A percentile compares a stretch with the other conserved stretches of the same genome.
These are phyloP conservation scores for Fomitopsis schrenkii DNA, from an alignment of 1,284 basidiomycete species.

Conservation along the genomic window DNA sequence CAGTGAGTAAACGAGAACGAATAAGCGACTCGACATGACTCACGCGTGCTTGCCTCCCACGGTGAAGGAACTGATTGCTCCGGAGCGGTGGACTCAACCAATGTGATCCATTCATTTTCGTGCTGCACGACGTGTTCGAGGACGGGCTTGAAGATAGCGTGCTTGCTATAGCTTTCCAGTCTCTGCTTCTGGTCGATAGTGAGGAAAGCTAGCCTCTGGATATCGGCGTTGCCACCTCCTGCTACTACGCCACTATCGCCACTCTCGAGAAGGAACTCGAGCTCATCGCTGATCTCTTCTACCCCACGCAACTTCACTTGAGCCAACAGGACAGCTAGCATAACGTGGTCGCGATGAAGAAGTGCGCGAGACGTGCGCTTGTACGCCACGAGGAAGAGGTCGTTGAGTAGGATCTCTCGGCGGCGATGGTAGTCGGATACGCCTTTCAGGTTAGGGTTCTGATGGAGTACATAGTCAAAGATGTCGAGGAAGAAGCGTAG, in stretches of 20 bases:
- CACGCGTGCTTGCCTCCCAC: conserved; percentile 75
- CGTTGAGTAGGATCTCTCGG: conserved; percentile 82
- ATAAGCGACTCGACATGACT: conserved; percentile 26
- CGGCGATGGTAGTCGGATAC: conserved; percentile 75
- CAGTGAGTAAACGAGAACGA: neutral
- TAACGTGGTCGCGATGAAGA: conserved; percentile 88
- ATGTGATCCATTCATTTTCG: conserved; percentile 71
- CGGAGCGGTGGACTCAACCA: conserved; percentile 69
- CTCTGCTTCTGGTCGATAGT: conserved; percentile 67
- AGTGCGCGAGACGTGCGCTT: conserved; percentile 89
- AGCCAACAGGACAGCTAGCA: conserved; percentile 87
- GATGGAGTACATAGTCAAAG: conserved; percentile 91
- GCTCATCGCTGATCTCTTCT: conserved; percentile 79
- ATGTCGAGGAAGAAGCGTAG: conserved; percentile 98
- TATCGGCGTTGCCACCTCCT: conserved; percentile 30
- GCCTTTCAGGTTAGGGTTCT: conserved; percentile 85
- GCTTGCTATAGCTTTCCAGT: conserved; percentile 64
- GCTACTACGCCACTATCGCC: conserved; percentile 61
- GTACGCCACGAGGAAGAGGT: conserved; percentile 90
- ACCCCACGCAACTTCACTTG: conserved; percentile 84
- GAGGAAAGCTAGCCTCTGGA: conserved; percentile 44
- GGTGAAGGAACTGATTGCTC: conserved; percentile 73
- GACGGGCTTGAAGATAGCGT: conserved; percentile 76
- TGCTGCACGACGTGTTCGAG: conserved; percentile 63
- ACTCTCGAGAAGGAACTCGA: conserved; percentile 89